phyloP scores from a whole-genome alignment of 208 protist genomes.

The Trypanosoma caninum region DNA sequence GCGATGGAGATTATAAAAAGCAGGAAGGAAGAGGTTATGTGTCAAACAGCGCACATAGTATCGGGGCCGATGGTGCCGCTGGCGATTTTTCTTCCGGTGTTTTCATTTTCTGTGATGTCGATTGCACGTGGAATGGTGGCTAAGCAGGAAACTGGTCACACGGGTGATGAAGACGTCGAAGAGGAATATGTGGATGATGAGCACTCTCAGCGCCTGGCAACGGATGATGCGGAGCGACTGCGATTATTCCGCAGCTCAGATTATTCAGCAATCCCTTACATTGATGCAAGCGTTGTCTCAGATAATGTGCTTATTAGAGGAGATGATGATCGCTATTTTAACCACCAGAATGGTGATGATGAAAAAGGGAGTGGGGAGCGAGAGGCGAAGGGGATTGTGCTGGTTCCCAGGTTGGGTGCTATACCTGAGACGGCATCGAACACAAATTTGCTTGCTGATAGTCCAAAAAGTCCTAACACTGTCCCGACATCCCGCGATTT shows the following conservation, averaged over 20 bases:
- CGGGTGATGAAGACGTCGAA: constrained; percentile 7
- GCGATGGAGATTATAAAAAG: constrained; percentile 16
- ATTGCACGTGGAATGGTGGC: constrained; percentile 19
- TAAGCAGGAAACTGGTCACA: constrained; percentile 2
- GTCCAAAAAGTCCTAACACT: constrained; percentile 13
- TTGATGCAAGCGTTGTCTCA: background rate
- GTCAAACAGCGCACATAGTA: constrained; percentile 3
- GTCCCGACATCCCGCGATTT: constrained; percentile 20
- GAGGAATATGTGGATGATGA: constrained; percentile 1
- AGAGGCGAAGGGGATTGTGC: background rate
- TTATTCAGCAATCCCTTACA: background rate
- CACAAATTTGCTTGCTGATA: constrained; percentile 7
- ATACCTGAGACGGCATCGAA: background rate
- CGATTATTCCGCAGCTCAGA: background rate
- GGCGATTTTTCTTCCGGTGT: constrained; percentile 65
- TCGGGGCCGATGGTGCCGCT: constrained; percentile 59
- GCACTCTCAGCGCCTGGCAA: background rate
- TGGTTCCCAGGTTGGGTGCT: background rate
- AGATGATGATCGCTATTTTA: too few species aligned
- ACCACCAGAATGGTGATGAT: background rate
- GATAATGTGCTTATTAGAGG: too few species aligned
- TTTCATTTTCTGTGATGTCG: constrained; percentile 47
- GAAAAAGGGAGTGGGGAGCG: background rate
- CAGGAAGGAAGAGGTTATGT: constrained; percentile 11
- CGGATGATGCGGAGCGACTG: background rate